These are phyloP conservation scores for Syncephalis plumigaleata DNA, from an alignment of 371 early-diverging fungal species.

Conservation along the genomic window DNA sequence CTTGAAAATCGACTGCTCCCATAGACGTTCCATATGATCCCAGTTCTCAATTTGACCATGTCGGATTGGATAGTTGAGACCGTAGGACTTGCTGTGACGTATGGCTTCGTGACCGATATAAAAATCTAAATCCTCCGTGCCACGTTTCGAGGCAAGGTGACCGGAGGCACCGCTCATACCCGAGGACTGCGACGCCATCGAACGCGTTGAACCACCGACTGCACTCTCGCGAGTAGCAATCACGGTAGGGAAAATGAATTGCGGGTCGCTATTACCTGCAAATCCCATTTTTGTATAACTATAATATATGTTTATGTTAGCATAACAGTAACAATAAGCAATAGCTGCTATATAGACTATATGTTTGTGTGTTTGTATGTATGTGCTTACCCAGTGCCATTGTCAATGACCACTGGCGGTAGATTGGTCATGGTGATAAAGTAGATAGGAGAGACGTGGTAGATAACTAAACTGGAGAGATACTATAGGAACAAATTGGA, in stretches of 20 bases:
- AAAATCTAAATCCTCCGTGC: slow-evolving; percentile 93
- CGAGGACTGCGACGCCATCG: slow-evolving; percentile 36
- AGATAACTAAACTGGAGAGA: too few species aligned
- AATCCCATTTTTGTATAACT: slow-evolving; percentile 97
- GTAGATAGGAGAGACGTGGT: too few species aligned
- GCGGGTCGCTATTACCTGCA: slow-evolving; percentile 91
- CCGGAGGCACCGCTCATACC: slow-evolving; percentile 16
- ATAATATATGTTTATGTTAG: too few species aligned
- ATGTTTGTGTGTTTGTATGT: too few species aligned
- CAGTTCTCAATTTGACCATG: slow-evolving; percentile 85
- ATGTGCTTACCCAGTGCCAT: slow-evolving; percentile 84
- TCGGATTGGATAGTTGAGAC: slow-evolving; percentile 68
- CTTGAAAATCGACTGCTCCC: slow-evolving; percentile 94
- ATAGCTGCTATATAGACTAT: too few species aligned
- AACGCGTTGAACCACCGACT: slow-evolving; percentile 31
- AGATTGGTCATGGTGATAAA: slow-evolving; percentile 7
- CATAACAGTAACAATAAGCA: too few species aligned
- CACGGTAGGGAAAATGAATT: slow-evolving; percentile 87
- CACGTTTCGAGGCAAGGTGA: slow-evolving; percentile 86
- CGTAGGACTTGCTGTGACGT: slow-evolving; percentile 69
- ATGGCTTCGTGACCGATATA: slow-evolving; percentile 94
- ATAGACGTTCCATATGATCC: slow-evolving; percentile 89
- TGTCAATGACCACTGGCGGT: slow-evolving; percentile 81
- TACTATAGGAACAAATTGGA: too few species aligned
- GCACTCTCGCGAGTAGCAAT: slow-evolving; percentile 63